Conservation (phyloP, 768 basidiomycete species). For the Panaeolus papilionaceus region DNA sequence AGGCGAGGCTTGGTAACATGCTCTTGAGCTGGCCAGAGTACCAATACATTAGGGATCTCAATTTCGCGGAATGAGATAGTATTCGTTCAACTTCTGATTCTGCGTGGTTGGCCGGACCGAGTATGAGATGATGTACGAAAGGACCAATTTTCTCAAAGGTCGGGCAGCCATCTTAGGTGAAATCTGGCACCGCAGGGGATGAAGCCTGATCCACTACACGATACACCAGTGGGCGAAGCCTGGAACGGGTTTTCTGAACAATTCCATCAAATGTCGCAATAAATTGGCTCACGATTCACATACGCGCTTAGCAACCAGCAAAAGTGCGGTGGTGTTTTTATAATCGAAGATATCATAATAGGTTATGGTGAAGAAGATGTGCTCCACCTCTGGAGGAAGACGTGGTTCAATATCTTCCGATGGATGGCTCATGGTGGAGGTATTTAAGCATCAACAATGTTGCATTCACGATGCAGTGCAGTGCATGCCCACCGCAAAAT, state of each 20-base stretch:
- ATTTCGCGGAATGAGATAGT: background rate
- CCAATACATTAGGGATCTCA: background rate
- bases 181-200: background rate
- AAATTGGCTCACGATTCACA: background rate
- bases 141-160: background rate
- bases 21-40: background rate
- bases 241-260: background rate
- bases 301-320: background rate
- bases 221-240: background rate
- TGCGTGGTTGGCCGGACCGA: too few species aligned
- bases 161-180: background rate
- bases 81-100: too few species aligned
- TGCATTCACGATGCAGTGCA: too few species aligned
- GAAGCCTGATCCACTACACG: background rate
- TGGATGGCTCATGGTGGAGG: background rate
- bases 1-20: background rate
- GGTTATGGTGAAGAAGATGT: background rate
- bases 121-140: background rate
- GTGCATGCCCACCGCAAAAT: too few species aligned
- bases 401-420: background rate
- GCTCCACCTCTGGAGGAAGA: conserved; percentile 5
- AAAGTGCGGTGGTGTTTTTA: background rate
- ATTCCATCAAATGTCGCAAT: too few species aligned
- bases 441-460: background rate
- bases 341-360: background rate